phyloP scores from a whole-genome alignment of 768 basidiomycete species.

The Rhizopogon vinicolor region DNA sequence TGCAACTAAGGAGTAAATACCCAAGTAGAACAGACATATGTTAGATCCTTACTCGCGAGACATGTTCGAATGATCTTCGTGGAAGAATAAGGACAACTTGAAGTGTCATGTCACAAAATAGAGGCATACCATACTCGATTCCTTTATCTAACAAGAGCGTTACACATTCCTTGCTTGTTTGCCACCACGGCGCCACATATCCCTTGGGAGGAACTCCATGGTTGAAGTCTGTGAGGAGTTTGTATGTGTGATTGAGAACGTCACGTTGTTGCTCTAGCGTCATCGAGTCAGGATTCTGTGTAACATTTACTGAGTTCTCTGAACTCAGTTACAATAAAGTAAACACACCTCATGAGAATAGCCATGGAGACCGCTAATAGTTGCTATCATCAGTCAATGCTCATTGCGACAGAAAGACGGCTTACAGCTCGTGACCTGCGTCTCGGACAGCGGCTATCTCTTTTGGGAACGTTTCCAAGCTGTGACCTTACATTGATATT shows the following conservation, averaged over 20 bases:
- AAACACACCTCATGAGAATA: slow-evolving; percentile 57
- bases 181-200: slow-evolving; percentile 75
- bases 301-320: not conserved
- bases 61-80: slow-evolving; percentile 48
- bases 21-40: not conserved
- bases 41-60: slow-evolving; percentile 35
- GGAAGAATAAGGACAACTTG: slow-evolving; percentile 3
- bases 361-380: slow-evolving; percentile 50
- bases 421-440: slow-evolving; percentile 62
- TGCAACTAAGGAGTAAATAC: slow-evolving; percentile 5
- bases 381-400: not conserved
- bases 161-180: slow-evolving; percentile 58
- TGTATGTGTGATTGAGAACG: slow-evolving; percentile 58
- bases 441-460: slow-evolving; percentile 63
- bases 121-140: slow-evolving; percentile 54
- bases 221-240: slow-evolving; percentile 57
- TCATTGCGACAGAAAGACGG: slow-evolving; percentile 1
- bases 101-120: not conserved
- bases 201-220: slow-evolving; percentile 51
- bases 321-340: not conserved
- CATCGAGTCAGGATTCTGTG: slow-evolving; percentile 54
- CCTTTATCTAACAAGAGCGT: slow-evolving; percentile 66
- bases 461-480: slow-evolving; percentile 64
- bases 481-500: slow-evolving; percentile 40
- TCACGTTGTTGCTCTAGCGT: slow-evolving; percentile 60